These are phyloP conservation scores for Ascochyta rabiei DNA, from an alignment of 2,329 filamentous ascomycete species.

Conservation along the genomic window DNA sequence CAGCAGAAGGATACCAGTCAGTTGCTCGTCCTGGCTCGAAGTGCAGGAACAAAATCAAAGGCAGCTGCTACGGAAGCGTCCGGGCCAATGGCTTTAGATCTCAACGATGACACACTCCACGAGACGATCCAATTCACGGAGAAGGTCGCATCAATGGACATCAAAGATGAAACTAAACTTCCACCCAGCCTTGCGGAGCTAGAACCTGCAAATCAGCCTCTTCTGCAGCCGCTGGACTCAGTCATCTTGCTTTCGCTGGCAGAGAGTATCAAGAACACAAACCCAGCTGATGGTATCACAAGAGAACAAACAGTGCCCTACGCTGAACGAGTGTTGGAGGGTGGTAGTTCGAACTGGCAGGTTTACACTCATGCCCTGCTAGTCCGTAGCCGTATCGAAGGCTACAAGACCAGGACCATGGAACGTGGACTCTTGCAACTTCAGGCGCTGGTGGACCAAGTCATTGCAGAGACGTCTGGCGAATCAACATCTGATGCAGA, in stretches of 20 bases:
- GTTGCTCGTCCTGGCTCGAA: constrained; percentile 87
- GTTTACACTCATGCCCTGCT: constrained; percentile 93
- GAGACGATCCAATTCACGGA: constrained; percentile 83
- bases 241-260: constrained; percentile 80
- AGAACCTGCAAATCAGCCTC: constrained; percentile 80
- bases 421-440: constrained; percentile 91
- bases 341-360: constrained; percentile 95
- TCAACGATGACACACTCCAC: constrained; percentile 92
- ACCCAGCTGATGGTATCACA: constrained; percentile 82
- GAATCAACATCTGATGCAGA: constrained; percentile 32
- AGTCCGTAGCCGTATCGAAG: constrained; percentile 86
- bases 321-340: constrained; percentile 82
- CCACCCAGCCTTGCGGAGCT: constrained; percentile 68
- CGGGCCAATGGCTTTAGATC: constrained; percentile 70
- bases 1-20: constrained; percentile 84
- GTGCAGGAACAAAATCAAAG: constrained; percentile 51
- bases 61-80: constrained; percentile 32
- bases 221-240: constrained; percentile 82
- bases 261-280: constrained; percentile 88
- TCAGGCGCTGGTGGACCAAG: constrained; percentile 93
- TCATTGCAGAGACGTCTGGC: constrained; percentile 79
- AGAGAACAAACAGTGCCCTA: constrained; percentile 94
- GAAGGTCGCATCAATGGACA: constrained; percentile 51
- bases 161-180: constrained; percentile 58
- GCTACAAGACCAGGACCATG: constrained; percentile 83